phyloP scores from a whole-genome alignment of 179 eudicot species.

The Patellifolia procumbens region DNA sequence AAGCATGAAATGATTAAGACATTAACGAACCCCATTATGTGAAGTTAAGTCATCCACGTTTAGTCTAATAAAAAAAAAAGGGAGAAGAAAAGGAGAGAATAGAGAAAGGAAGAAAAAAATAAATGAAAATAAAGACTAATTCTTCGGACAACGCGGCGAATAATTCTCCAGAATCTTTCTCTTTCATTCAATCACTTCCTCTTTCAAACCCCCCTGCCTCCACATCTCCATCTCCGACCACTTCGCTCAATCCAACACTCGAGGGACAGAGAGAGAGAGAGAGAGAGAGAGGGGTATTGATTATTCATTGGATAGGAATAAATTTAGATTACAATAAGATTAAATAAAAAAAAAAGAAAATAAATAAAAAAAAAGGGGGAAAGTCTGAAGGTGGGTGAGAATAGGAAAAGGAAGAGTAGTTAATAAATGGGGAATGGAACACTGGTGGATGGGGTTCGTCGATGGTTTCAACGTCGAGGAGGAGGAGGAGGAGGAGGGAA shows the following conservation, averaged over 20 bases:
- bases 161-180: conserved; percentile 24
- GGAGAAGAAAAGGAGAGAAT: neutral
- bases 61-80: neutral
- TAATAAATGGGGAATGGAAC: conserved; percentile 63
- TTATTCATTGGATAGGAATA: too few relatives aligned
- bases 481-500: neutral
- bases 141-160: conserved; percentile 27
- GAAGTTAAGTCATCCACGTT: conserved; percentile 2
- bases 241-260: conserved; percentile 3
- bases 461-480: conserved; percentile 63
- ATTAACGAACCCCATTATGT: conserved; percentile 4
- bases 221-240: conserved; percentile 10
- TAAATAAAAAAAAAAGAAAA: neutral
- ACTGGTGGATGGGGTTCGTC: conserved; percentile 80
- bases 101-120: neutral
- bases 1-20: too few relatives aligned
- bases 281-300: conserved; percentile 8
- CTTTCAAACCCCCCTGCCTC: neutral
- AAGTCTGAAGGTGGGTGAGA: conserved; percentile 11
- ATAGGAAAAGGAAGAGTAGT: neutral
- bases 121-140: conserved; percentile 10
- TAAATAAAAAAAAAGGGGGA: neutral
- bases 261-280: too few relatives aligned
- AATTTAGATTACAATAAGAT: neutral
- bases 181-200: neutral